Conservation (phyloP, 2,329 filamentous ascomycete genomes). For the Botrytis byssoidea region DNA sequence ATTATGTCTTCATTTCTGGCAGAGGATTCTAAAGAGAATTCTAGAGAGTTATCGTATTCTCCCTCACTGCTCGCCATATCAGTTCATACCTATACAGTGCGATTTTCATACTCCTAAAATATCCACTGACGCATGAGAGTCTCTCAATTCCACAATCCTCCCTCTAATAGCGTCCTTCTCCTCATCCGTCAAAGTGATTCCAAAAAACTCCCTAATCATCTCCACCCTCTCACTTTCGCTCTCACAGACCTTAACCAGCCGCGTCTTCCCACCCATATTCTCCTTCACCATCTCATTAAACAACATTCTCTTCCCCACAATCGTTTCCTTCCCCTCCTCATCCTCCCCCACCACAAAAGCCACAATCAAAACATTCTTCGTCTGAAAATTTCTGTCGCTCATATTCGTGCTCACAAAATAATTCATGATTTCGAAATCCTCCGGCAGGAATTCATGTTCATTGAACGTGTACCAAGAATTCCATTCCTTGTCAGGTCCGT, state of each 20-base stretch:
- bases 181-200: slow-evolving; percentile 49
- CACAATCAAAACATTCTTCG: slow-evolving; percentile 52
- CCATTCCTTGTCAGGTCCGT: slow-evolving; percentile 51
- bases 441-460: slow-evolving; percentile 60
- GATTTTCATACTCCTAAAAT: background rate
- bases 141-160: slow-evolving; percentile 35
- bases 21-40: background rate
- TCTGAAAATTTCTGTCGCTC: slow-evolving; percentile 59
- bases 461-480: slow-evolving; percentile 63
- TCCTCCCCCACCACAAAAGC: slow-evolving; percentile 51
- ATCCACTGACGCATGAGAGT: background rate
- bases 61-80: background rate
- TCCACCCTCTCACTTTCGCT: slow-evolving; percentile 54
- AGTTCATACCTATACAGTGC: no score
- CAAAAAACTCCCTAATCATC: slow-evolving; percentile 51
- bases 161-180: slow-evolving; percentile 53
- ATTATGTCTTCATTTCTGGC: background rate
- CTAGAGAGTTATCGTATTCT: background rate
- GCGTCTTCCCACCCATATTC: slow-evolving; percentile 51
- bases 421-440: slow-evolving; percentile 62
- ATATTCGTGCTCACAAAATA: slow-evolving; percentile 54
- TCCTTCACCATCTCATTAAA: slow-evolving; percentile 52
- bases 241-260: slow-evolving; percentile 47
- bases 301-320: slow-evolving; percentile 55
- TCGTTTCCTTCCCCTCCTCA: slow-evolving; percentile 38